Evolutionary conservation across 345 rosid species (phyloP), one percentile per base, ranked within the genome.

Genomic region (Raphanus raphanistrum): DNA sequence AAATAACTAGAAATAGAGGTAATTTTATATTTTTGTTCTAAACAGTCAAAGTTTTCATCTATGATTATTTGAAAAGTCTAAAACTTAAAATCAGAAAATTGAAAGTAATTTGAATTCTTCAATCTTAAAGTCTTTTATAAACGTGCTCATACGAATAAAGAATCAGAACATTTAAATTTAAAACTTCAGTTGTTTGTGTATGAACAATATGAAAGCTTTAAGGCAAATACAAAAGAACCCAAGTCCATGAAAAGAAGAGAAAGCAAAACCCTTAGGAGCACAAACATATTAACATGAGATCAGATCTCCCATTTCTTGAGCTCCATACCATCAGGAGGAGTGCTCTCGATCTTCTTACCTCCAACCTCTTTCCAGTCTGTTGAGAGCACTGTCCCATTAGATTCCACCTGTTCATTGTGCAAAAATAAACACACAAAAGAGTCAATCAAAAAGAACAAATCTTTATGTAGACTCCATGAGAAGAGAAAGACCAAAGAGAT

Each of bases 311-410:
- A 92, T 80, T 88, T 90, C 87, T 80, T 92, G 86, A 92, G 78
- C 81, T 95, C 94, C 99, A 95, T 95, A 45, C 99, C 99, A 8
- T 90, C 97, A 0, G 97, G 98, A 31, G 99, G 89, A 67, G 98
- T 95, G 75, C 98, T 97, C 69, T 90, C 94, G 31, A 92, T 90
- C 83, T 81, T 90, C 96, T 95, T 90, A 0, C 83, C 4, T 17
- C 98, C 99, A 15, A 92, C 98, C 82, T 92, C 98, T 66, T 91
- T 87, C 99, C 99, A 95, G 83, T 92, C 88, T n/a, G 98, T 95
- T 1, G 99, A 95, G 45, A 95, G 85, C 80, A 95, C 98, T 1
- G 99, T 92, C 74, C 96, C 99, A 31, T 86, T 92, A 3, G 97
- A 95, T 77, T 95, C 98, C 67, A 91, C 94, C 98, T 94, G 69